Evolutionary conservation across 176 grass and related monocot species (phyloP).

Genomic region (Tuctoria greenei): DNA sequence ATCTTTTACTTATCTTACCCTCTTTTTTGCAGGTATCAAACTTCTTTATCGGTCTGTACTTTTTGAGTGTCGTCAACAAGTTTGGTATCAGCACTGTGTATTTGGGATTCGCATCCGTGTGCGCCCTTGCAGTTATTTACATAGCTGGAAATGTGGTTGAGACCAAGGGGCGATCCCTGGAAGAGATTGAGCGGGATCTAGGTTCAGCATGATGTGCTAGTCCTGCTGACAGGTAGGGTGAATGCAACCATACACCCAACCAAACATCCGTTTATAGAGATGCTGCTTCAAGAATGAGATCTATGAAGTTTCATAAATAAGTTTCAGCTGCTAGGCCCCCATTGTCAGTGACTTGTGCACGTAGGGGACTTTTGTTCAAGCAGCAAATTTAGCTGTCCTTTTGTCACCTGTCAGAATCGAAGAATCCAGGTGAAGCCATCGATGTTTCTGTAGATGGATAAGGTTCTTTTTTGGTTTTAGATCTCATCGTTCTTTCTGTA

Average conservation of each 20-base stretch:
- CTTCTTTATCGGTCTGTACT: slow-evolving; percentile 95
- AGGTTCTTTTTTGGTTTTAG: neutral
- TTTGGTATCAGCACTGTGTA: slow-evolving; percentile 86
- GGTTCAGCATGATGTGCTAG: slow-evolving; percentile 29
- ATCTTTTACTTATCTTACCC: neutral
- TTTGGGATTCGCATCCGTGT: slow-evolving; percentile 81
- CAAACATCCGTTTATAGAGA: neutral
- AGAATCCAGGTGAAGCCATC: neutral
- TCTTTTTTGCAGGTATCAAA: slow-evolving; percentile 66
- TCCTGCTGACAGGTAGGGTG: neutral
- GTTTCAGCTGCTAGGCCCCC: neutral
- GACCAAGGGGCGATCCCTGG: slow-evolving; percentile 84
- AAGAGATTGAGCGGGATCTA: slow-evolving; percentile 87
- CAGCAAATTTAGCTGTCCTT: neutral
- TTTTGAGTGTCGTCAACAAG: slow-evolving; percentile 85
- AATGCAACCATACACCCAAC: neutral
- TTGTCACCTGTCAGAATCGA: slow-evolving; percentile 9
- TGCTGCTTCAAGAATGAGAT: neutral
- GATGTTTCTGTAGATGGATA: slow-evolving; percentile 2
- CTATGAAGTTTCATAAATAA: slow-evolving; percentile 36
- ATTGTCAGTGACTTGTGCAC: neutral
- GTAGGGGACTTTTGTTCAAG: neutral
- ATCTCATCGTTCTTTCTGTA: slow-evolving; percentile 16
- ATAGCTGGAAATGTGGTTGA: slow-evolving; percentile 86
- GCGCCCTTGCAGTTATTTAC: slow-evolving; percentile 76